Percentiles rank a stretch among this genome's conserved stretches.
Evolutionary conservation across 495 filamentous ascomycete genomes (phyloP).

Genomic region (Daldinia grandis): DNA sequence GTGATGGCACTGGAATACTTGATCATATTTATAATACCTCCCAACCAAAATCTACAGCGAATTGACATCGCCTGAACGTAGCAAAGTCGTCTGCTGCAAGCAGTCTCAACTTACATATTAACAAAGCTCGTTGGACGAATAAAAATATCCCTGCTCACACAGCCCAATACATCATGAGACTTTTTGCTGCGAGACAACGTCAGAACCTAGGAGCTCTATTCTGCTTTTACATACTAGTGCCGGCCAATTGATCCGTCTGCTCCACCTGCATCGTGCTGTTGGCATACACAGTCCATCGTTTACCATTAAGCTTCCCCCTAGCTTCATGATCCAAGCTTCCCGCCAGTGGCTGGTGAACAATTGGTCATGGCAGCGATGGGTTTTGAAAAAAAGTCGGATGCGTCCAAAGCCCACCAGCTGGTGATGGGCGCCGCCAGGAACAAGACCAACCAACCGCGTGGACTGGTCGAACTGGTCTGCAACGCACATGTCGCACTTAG

Average conservation of each 20-base stretch:
- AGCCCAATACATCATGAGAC: constrained; percentile 44
- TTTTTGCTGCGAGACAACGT: constrained; percentile 43
- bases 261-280: constrained; percentile 38
- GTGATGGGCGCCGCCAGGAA: constrained; percentile 32
- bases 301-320: constrained; percentile 14
- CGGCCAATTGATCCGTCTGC: constrained; percentile 43
- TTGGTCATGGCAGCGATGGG: constrained; percentile 21
- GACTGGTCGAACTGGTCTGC: constrained; percentile 40
- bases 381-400: constrained; percentile 4
- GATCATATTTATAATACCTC: not conserved
- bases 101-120: constrained; percentile 32
- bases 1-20: constrained; percentile 6
- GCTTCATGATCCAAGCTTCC: constrained; percentile 24
- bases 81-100: constrained; percentile 17
- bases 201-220: constrained; percentile 39
- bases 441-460: constrained; percentile 38
- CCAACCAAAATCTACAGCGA: constrained; percentile 7
- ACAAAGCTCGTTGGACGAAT: constrained; percentile 35
- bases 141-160: constrained; percentile 35
- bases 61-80: constrained; percentile 17
- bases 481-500: constrained; percentile 44
- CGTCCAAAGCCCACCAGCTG: constrained; percentile 1
- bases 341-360: constrained; percentile 10
- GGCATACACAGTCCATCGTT: constrained; percentile 35
- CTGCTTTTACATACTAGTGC: constrained; percentile 34